Percentiles rank a stretch among this genome's conserved stretches.
Evolutionary conservation across 2,329 filamentous ascomycete genomes (phyloP).

Genomic region (Chaetomiaceae sp.): DNA sequence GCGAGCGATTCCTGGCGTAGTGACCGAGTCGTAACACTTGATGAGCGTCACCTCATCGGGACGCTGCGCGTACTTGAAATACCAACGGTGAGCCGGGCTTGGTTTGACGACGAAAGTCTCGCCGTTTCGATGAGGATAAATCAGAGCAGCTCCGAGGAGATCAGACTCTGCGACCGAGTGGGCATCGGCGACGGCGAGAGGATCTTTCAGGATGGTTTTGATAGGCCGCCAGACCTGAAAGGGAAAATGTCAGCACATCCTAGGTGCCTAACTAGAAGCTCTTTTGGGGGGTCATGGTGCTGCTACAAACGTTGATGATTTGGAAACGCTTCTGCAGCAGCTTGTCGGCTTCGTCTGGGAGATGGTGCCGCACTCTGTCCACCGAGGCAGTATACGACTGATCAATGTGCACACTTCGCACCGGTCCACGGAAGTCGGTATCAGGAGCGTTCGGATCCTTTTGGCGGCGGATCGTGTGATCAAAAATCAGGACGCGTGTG

Average conservation of each 20-base stretch:
- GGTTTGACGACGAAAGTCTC: conserved; percentile 36
- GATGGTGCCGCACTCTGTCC: conserved; percentile 38
- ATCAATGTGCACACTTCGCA: conserved; percentile 22
- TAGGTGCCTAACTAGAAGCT: no score
- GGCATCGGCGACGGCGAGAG: conserved; percentile 36
- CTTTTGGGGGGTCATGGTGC: no score
- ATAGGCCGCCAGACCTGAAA: conserved; percentile 41
- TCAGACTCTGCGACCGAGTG: conserved; percentile 35
- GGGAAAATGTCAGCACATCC: no score
- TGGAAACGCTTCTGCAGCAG: conserved; percentile 33
- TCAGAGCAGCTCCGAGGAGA: conserved; percentile 33
- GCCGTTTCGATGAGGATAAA: conserved; percentile 34
- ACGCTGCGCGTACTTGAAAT: conserved; percentile 45
- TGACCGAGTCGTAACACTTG: conserved; percentile 53
- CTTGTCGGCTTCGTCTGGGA: conserved; percentile 28
- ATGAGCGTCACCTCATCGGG: conserved; percentile 52
- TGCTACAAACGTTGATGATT: conserved; percentile 35
- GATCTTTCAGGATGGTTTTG: conserved; percentile 40
- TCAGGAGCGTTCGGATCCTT: conserved; percentile 26
- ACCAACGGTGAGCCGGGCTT: conserved; percentile 40
- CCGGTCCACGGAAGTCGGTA: conserved; percentile 44
- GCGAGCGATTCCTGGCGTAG: conserved; percentile 37
- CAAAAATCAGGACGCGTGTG: conserved; percentile 26
- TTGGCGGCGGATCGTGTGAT: conserved; percentile 31
- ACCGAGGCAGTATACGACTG: conserved; percentile 29